Base-by-base conservation (phyloP, 1,139 yeast species). In the Kluyveromyces sp. region DNA sequence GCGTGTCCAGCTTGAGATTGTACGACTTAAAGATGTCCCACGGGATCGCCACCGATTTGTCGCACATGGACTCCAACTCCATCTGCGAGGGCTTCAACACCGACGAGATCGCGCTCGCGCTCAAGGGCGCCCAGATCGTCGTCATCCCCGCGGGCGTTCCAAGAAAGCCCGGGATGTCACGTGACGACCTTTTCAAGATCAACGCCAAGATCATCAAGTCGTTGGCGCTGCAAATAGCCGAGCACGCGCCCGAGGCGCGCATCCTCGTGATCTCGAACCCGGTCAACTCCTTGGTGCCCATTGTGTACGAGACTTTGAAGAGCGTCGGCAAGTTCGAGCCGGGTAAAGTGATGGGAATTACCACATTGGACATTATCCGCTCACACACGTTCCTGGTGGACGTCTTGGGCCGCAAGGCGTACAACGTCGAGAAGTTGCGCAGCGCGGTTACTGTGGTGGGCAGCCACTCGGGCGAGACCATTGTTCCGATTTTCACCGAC, bases 81-180 rank as follows among this genome's bases (percentile, higher is more conserved):
- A 58, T 56, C 46, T 69, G 50, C 42, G 39, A 32, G 6, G 63
- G 62, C 29, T 77, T 73, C 64, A 34, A 45, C 29, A 83, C 78
- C 58, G 63, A 67, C 25, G 77, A 81, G 32, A 66, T 79, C 42
- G 66, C 59, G 10, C 61, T 64, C 21, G 83, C 88, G 0, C 70
- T 83, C 52, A 65, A 62, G 37, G 79, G 74, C 21, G 66, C 84
- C 3, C 77, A 80, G 50, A 66, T 83, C 50, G 87, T 81, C 29
- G 68, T 82, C 38, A 81, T 81, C 46, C 88, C 89, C n/a, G 89
- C 89, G n/a, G 90, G 89, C 46, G 81, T 83, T 15, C 88, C 89
- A 44, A 75, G 89, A 64, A 82, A 82, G 60, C 88, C 89, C 10
- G 89, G 89, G 25, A 82, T 82, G 88, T 79, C 88, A 30, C 73